Percentiles rank a stretch among this genome's conserved stretches.
These are phyloP conservation scores for Geranium brycei DNA, from an alignment of 345 rosid species.

Conservation along the genomic window DNA sequence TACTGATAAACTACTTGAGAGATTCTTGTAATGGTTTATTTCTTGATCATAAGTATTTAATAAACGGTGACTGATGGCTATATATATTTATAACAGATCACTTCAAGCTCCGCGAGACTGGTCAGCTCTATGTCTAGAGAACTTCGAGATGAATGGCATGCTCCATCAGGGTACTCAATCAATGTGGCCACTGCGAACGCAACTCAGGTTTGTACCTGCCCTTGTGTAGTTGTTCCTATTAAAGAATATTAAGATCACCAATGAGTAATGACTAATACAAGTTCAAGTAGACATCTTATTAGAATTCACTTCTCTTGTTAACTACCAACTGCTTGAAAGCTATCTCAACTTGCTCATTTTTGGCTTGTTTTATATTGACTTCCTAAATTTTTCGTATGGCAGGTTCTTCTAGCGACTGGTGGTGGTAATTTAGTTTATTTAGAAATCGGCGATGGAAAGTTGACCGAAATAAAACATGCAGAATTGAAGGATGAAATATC, in stretches of 20 bases:
- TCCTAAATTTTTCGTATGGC: slow-evolving; percentile 10
- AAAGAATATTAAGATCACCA: background rate
- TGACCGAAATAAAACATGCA: slow-evolving; percentile 57
- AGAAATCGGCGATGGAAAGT: slow-evolving; percentile 74
- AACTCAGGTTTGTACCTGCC: slow-evolving; percentile 49
- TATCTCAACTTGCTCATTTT: background rate
- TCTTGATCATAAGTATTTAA: background rate
- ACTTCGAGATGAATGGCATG: slow-evolving; percentile 61
- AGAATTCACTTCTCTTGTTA: background rate
- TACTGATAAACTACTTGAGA: background rate
- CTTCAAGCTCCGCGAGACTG: slow-evolving; percentile 76
- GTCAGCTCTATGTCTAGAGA: slow-evolving; percentile 65
- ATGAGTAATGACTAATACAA: background rate
- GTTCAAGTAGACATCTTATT: background rate
- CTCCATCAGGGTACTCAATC: slow-evolving; percentile 62
- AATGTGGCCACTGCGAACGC: slow-evolving; percentile 94
- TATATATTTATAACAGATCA: slow-evolving; percentile 40
- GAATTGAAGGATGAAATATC: slow-evolving; percentile 79
- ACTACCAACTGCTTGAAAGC: background rate
- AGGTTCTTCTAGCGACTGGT: slow-evolving; percentile 92
- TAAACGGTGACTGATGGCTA: slow-evolving; percentile 7
- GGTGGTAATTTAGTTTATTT: slow-evolving; percentile 85
- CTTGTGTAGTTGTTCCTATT: background rate
- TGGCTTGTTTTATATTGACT: background rate
- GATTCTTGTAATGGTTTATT: background rate